Base-by-base conservation (phyloP, 2,329 filamentous ascomycete species). In the Penicillium sp. region DNA sequence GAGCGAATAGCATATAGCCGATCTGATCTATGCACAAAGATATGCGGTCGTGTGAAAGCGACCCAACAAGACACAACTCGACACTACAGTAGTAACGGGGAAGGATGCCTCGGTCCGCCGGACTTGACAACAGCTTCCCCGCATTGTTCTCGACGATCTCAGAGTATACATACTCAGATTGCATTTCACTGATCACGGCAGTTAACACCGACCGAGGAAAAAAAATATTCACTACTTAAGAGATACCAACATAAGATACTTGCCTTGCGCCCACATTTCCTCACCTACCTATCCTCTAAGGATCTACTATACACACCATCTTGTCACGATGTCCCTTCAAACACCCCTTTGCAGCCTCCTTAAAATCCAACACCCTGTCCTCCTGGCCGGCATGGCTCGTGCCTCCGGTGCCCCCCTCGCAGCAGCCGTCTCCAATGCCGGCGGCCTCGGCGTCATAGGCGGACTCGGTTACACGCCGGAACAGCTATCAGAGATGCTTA, bases 351-450 rank as follows among this genome's bases (percentile, higher is more conserved):
- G 89, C 65, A 82, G 82, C 57, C 87, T 97, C 55, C 85, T 97
- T 55, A 86, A 87, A 26, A 97, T 97, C 78, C 82, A 89, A 68
- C 93, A 97, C 79, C 94, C 94, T 43, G 89, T 98, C 76, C 82
- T 97, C 68, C 90, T 97, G 22, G 94, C 94, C 37, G 94, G 94
- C 71, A 98, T 98, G 94, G 93, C 94, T 2, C 87, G 90, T 64
- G 91, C 91, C 10, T 93, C 91, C 0, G 89, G 89, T 61, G 91
- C 89, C 0, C 84, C 83, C 19, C 87, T 96, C 51, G 92, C 92
- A 7, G 92, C 92, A 3, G 92, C 92, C 6, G 92, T 96, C 40
- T 95, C 90, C 73, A 96, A 96, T 74, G 91, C 92, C 1, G 93
- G 93, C 64, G 93, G 92, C 0, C 86, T 96, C 10, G 86, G 86